Evolutionary conservation across 2,329 filamentous ascomycete species (phyloP).

Genomic region (Pezicula carpinea): DNA sequence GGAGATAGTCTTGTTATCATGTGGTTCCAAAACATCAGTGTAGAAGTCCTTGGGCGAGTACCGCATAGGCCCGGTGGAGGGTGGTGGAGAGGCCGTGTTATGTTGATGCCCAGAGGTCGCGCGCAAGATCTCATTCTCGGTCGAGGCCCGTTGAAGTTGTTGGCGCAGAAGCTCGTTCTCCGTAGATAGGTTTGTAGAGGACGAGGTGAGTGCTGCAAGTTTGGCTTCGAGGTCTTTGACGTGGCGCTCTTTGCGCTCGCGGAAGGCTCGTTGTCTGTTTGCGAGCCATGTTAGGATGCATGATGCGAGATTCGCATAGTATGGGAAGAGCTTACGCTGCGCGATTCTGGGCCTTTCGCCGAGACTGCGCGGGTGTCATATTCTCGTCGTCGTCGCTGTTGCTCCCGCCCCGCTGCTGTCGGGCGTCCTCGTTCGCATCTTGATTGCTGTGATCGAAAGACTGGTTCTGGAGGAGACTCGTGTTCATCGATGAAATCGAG

Average conservation of each 20-base stretch:
- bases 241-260: slow-evolving; percentile 90
- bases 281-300: background rate
- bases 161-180: slow-evolving; percentile 87
- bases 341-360: slow-evolving; percentile 67
- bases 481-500: slow-evolving; percentile 8
- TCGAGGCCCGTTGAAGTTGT: slow-evolving; percentile 76
- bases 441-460: slow-evolving; percentile 4
- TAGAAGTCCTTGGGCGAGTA: slow-evolving; percentile 73
- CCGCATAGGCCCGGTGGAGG: slow-evolving; percentile 59
- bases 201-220: slow-evolving; percentile 70
- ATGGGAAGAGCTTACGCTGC: slow-evolving; percentile 56
- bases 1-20: slow-evolving; percentile 57
- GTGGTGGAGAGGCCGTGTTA: slow-evolving; percentile 36
- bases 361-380: slow-evolving; percentile 48
- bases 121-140: slow-evolving; percentile 88
- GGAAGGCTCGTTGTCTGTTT: slow-evolving; percentile 84
- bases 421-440: slow-evolving; percentile 22
- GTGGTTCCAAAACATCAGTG: slow-evolving; percentile 54
- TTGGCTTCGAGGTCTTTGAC: slow-evolving; percentile 91
- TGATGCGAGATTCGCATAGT: background rate
- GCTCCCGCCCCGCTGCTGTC: slow-evolving; percentile 27
- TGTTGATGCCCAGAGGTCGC: slow-evolving; percentile 59
- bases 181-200: slow-evolving; percentile 64
- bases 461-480: slow-evolving; percentile 21
- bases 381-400: slow-evolving; percentile 45